A percentile compares a stretch with the other conserved stretches of the same genome.
These are phyloP conservation scores for Exophiala xenobiotica DNA, from an alignment of 2,329 filamentous ascomycete species.

Conservation along the genomic window DNA sequence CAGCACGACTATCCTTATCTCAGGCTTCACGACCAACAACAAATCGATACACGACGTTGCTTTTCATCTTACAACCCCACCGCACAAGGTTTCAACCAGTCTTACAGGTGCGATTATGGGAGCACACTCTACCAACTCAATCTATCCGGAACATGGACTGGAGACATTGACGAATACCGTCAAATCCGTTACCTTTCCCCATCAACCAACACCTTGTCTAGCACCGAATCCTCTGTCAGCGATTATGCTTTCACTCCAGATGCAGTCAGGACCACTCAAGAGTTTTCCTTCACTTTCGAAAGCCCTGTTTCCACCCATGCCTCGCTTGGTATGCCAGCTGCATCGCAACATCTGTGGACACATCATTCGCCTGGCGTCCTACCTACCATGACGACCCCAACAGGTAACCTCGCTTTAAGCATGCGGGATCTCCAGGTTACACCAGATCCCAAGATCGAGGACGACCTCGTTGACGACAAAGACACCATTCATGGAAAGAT, in stretches of 20 bases:
- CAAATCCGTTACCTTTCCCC: conserved; percentile 21
- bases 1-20: conserved; percentile 7
- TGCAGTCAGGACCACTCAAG: conserved; percentile 5
- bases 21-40: not conserved
- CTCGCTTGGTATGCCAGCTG: not conserved
- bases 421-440: conserved; percentile 27
- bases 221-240: conserved; percentile 19
- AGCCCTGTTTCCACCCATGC: not conserved
- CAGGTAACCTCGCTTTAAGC: conserved; percentile 14
- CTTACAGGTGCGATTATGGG: not conserved
- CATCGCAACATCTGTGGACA: conserved; percentile 5
- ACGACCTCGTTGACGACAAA: conserved; percentile 13
- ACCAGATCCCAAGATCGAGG: conserved; percentile 19
- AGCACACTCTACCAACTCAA: conserved; percentile 7
- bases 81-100: conserved; percentile 21
- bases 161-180: conserved; percentile 11
- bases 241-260: conserved; percentile 26
- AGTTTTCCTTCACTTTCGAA: conserved; percentile 1
- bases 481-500: conserved; percentile 15
- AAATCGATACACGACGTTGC: not conserved
- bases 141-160: not conserved
- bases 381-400: not conserved
- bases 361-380: conserved; percentile 4
- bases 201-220: conserved; percentile 15
- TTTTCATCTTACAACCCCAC: conserved; percentile 14